Conservation (phyloP, 805 yeast species). For the Cyberlindnera subsufficiens region DNA sequence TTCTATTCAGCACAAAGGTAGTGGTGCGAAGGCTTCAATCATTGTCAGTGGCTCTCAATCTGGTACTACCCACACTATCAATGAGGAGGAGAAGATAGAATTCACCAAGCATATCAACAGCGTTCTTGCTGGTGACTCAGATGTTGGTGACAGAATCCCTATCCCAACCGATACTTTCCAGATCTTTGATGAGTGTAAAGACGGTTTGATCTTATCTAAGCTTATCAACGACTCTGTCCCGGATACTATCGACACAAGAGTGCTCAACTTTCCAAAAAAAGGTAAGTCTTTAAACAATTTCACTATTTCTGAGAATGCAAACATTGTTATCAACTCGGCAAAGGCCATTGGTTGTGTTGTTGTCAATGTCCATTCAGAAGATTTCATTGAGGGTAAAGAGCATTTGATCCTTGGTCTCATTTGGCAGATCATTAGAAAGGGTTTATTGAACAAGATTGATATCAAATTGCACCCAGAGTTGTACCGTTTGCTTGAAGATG, state of each 20-base stretch:
- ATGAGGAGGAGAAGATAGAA: slow-evolving; percentile 94
- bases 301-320: slow-evolving; percentile 95
- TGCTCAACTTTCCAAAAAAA: slow-evolving; percentile 78
- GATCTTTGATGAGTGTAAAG: slow-evolving; percentile 93
- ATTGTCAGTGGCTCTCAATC: slow-evolving; percentile 81
- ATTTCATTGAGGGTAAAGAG: slow-evolving; percentile 89
- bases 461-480: slow-evolving; percentile 95
- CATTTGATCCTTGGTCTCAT: slow-evolving; percentile 86
- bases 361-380: slow-evolving; percentile 95
- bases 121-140: slow-evolving; percentile 83
- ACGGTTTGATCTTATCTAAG: slow-evolving; percentile 88
- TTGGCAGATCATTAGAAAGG: slow-evolving; percentile 98
- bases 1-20: slow-evolving; percentile 40
- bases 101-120: slow-evolving; percentile 94
- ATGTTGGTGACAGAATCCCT: slow-evolving; percentile 80
- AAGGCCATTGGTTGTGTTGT: slow-evolving; percentile 98
- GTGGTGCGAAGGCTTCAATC: slow-evolving; percentile 64
- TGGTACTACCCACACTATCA: slow-evolving; percentile 93
- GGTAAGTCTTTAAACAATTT: slow-evolving; percentile 84
- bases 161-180: slow-evolving; percentile 93
- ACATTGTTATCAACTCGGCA: slow-evolving; percentile 96
- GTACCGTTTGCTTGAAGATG: slow-evolving; percentile 90
- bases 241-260: slow-evolving; percentile 97
- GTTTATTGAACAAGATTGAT: slow-evolving; percentile 89
- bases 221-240: slow-evolving; percentile 97